phyloP scores from a whole-genome alignment of 108 stramenopile genomes.

The Pseudonitzschia multistriata region DNA sequence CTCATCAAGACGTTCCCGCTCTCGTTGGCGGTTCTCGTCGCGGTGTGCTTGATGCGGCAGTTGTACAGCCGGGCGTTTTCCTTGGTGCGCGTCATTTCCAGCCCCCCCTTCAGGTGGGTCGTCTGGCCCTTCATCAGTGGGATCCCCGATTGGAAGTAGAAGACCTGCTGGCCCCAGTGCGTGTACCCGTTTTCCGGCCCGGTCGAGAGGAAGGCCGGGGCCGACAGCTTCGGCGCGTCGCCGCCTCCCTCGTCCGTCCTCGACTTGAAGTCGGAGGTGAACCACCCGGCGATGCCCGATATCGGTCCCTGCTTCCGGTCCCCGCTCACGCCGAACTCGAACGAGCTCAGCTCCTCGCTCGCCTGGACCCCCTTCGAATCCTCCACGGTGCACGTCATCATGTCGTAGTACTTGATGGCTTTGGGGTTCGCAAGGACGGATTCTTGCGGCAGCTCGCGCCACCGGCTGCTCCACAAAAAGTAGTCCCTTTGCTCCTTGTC shows the following conservation, averaged over 20 bases:
- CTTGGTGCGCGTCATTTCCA: constrained; percentile 87
- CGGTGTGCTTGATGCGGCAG: constrained; percentile 49
- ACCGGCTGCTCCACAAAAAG: constrained; percentile 86
- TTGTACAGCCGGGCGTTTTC: constrained; percentile 92
- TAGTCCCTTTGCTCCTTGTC: constrained; percentile 95
- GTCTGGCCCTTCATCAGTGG: constrained; percentile 70
- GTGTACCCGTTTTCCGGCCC: constrained; percentile 96
- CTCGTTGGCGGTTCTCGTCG: constrained; percentile 46
- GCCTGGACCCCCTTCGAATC: constrained; percentile 81
- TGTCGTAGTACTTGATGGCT: constrained; percentile 80
- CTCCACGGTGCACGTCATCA: constrained; percentile 92
- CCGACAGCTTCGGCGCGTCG: constrained; percentile 63
- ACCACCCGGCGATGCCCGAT: constrained; percentile 97
- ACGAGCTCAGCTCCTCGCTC: constrained; percentile 47
- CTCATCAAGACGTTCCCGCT: constrained; percentile 62
- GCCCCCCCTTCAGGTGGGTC: constrained; percentile 62
- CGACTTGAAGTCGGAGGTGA: constrained; percentile 91
- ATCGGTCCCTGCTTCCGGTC: constrained; percentile 52
- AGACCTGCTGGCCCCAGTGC: constrained; percentile 98
- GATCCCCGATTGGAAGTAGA: constrained; percentile 75
- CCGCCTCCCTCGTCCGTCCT: constrained; percentile 72
- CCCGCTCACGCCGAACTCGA: constrained; percentile 77
- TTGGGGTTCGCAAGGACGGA: constrained; percentile 80
- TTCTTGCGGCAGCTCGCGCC: constrained; percentile 88
- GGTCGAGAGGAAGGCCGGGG: constrained; percentile 87